A percentile compares a stretch with the other conserved stretches of the same genome.
phyloP scores from a whole-genome alignment of 352 stramenopile genomes.

The Phytopythium delawarense region DNA sequence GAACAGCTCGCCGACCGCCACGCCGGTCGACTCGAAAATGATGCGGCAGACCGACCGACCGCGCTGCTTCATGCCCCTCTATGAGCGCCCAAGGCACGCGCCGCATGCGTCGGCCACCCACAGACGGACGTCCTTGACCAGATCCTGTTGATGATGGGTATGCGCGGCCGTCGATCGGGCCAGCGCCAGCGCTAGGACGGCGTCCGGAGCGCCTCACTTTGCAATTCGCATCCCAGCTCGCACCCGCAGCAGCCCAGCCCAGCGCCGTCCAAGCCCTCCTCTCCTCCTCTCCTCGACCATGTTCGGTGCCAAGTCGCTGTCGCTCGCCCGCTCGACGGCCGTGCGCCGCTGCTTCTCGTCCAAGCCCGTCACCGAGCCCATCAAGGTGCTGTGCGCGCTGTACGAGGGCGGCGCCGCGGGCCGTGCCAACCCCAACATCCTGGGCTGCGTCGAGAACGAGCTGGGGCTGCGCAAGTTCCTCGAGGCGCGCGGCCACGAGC shows the following conservation, averaged over 20 bases:
- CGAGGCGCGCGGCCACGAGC: conserved; percentile 32
- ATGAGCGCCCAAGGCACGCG: background rate
- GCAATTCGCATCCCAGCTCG: background rate
- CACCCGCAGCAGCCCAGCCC: background rate
- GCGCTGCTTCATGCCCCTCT: background rate
- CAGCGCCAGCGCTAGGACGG: background rate
- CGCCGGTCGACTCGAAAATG: background rate
- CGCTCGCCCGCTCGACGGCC: conserved; percentile 5
- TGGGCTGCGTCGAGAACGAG: conserved; percentile 39
- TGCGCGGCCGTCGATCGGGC: background rate
- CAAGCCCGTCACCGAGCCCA: conserved; percentile 18
- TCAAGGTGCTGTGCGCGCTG: conserved; percentile 30
- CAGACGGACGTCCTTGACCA: background rate
- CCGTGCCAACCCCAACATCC: conserved; percentile 25
- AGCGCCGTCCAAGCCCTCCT: background rate
- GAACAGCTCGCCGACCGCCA: background rate
- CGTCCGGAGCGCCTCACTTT: background rate
- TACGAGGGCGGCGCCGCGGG: conserved; percentile 25
- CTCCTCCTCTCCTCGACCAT: conserved; percentile 7
- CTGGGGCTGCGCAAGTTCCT: conserved; percentile 39
- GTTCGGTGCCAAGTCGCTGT: conserved; percentile 14
- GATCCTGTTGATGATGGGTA: background rate
- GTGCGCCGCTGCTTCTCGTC: conserved; percentile 20
- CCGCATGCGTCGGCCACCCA: background rate
- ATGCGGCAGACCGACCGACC: background rate